Evolutionary conservation across 208 protist genomes (phyloP).

Genomic region (Novymonas esmeraldas): DNA sequence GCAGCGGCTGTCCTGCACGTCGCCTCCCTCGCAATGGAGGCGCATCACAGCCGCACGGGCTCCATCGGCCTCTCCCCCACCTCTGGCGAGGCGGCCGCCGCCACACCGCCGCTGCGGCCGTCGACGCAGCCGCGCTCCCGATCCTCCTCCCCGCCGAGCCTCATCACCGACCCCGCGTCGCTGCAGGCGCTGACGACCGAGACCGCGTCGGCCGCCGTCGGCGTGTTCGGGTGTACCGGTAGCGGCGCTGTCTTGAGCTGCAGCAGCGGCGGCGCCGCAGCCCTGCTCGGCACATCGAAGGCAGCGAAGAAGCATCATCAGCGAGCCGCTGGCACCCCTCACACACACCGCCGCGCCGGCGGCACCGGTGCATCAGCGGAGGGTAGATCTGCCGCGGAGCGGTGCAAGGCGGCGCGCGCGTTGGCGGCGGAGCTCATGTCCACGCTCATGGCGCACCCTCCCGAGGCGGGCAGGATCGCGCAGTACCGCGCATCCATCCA

Average conservation of each 20-base stretch:
- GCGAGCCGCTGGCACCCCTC: not conserved
- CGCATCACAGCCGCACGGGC: not conserved
- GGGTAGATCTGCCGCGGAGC: slow-evolving; percentile 14
- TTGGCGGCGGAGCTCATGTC: slow-evolving; percentile 65
- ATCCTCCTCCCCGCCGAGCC: not conserved
- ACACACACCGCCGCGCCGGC: slow-evolving; percentile 1
- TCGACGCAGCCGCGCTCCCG: slow-evolving; percentile 13
- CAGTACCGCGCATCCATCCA: slow-evolving; percentile 21
- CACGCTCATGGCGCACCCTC: slow-evolving; percentile 43
- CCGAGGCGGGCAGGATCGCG: slow-evolving; percentile 26
- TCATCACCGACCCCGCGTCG: not conserved
- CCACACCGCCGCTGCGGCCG: slow-evolving; percentile 11
- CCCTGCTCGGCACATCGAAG: slow-evolving; percentile 3
- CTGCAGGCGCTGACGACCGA: not conserved
- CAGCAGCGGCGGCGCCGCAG: too few relatives aligned
- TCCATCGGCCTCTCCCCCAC: not conserved
- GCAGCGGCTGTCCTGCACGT: too few relatives aligned
- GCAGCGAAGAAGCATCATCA: slow-evolving; percentile 5
- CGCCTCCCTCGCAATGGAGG: too few relatives aligned
- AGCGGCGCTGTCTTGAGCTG: not conserved
- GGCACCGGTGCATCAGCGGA: not conserved
- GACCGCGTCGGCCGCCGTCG: not conserved
- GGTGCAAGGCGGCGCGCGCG: slow-evolving; percentile 40
- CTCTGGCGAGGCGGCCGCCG: slow-evolving; percentile 4
- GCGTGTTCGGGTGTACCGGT: not conserved